Percentiles rank a stretch among this genome's conserved stretches.
phyloP scores from a whole-genome alignment of 2,329 filamentous ascomycete genomes.

The Nemania serpens region DNA sequence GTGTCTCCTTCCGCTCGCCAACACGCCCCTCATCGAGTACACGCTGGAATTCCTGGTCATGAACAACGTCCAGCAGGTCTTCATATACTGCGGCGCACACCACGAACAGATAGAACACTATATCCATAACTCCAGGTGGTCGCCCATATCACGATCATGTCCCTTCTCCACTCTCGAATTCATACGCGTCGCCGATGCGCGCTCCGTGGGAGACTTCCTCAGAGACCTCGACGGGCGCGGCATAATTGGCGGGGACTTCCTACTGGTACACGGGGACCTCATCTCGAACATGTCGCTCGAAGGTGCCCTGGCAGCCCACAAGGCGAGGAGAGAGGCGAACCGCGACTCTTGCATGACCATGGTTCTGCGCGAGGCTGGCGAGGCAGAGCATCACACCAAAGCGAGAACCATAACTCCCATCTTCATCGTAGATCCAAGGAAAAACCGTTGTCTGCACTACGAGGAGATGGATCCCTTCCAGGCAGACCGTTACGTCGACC shows the following conservation, averaged over 20 bases:
- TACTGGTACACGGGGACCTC: slow-evolving; percentile 90
- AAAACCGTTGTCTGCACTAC: slow-evolving; percentile 86
- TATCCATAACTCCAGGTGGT: slow-evolving; percentile 76
- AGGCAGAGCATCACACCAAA: slow-evolving; percentile 74
- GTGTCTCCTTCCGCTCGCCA: slow-evolving; percentile 92
- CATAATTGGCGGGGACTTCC: slow-evolving; percentile 86
- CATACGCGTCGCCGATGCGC: slow-evolving; percentile 80
- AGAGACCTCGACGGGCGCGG: slow-evolving; percentile 88
- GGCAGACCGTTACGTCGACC: slow-evolving; percentile 66
- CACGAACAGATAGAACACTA: slow-evolving; percentile 87
- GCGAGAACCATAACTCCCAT: slow-evolving; percentile 75
- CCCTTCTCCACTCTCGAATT: slow-evolving; percentile 83
- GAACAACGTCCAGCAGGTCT: slow-evolving; percentile 93
- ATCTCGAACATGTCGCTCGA: slow-evolving; percentile 90
- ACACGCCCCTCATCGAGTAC: slow-evolving; percentile 95
- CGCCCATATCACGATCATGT: slow-evolving; percentile 57
- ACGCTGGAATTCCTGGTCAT: slow-evolving; percentile 95
- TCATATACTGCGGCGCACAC: slow-evolving; percentile 88
- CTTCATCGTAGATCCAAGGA: slow-evolving; percentile 83
- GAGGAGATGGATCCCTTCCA: slow-evolving; percentile 81
- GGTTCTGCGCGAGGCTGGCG: slow-evolving; percentile 78
- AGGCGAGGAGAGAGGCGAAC: slow-evolving; percentile 77
- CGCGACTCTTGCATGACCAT: slow-evolving; percentile 99
- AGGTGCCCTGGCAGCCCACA: slow-evolving; percentile 75
- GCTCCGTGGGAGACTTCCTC: slow-evolving; percentile 91